Base-by-base conservation (phyloP, 805 yeast genomes). In the Ogataea methanolica region DNA sequence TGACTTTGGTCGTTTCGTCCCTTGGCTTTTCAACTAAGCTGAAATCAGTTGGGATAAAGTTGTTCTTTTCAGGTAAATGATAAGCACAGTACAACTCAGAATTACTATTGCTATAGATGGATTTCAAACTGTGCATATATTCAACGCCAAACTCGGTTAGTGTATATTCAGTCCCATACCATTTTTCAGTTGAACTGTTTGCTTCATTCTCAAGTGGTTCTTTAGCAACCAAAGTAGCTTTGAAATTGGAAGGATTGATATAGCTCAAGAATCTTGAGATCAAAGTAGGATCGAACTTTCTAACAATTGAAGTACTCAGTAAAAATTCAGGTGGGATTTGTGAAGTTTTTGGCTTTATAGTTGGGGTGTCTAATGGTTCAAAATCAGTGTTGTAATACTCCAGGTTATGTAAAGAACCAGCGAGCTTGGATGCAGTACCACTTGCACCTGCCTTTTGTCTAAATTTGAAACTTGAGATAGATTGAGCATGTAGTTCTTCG, bases 81-180 rank as follows among this genome's bases (percentile, higher is more conserved):
- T 59, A 60, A 4, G 42, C 34, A 1, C 48, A 43, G 43, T 75
- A 79, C 33, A 87, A 67, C 19, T 66, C 62, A 0, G 56, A 41
- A 37, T 39, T 66, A n/a, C 52, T 63, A 62, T 44, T 50, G 46
- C 40, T 5, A 14, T 23, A 62, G 60, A 45, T 67, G 63, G 52
- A 52, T 39, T 62, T 51, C 41, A 81, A 60, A 36, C 54, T 58
- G 9, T 61, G 42, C 6, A 70, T 15, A 3, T 83, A 62, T 0
- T 67, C 68, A 0, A 52, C 39, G 2, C 79, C 69, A 21, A 88
- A 58, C 15, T 71, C 68, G 11, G 67, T 71, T 39, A 75, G 63
- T 2, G 76, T 67, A 62, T 89, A 88, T 55, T 86, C 85, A 0
- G 97, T 89, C 4, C 96, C 96, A 61, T 94, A 92, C 96, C 97